These are phyloP conservation scores for Betula pendula DNA, from an alignment of 306 rosid genomes.

Conservation along the genomic window DNA sequence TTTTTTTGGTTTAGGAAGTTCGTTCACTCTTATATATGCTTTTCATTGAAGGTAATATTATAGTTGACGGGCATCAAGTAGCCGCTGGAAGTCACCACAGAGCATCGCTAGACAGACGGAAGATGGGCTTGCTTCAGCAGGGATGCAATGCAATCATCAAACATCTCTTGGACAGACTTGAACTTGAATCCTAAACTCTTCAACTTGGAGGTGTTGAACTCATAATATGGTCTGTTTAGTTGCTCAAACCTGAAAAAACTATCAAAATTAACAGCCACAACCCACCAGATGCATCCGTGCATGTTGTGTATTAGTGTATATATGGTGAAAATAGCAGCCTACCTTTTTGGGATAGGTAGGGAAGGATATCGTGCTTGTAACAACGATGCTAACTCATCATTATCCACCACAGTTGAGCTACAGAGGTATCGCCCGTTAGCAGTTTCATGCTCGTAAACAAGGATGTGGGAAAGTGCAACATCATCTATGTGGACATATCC, in stretches of 20 bases:
- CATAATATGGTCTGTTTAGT: constrained; percentile 51
- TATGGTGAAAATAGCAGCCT: not conserved
- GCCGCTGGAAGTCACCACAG: no score
- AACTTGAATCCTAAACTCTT: constrained; percentile 63
- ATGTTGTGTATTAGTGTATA: no score
- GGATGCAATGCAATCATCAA: constrained; percentile 75
- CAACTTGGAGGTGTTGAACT: constrained; percentile 53
- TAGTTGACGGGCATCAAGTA: not conserved
- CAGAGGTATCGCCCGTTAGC: constrained; percentile 74
- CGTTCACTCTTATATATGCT: not conserved
- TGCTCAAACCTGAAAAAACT: constrained; percentile 54
- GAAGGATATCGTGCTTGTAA: constrained; percentile 56
- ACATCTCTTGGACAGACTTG: constrained; percentile 68
- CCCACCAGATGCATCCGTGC: no score
- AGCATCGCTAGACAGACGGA: constrained; percentile 17
- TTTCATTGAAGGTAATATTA: not conserved
- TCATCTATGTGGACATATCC: constrained; percentile 87
- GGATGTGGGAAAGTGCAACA: constrained; percentile 67
- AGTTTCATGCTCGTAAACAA: constrained; percentile 51
- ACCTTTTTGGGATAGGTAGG: constrained; percentile 72
- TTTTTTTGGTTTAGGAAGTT: not conserved
- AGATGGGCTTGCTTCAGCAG: constrained; percentile 52
- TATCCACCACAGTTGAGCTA: constrained; percentile 54
- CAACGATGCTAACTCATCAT: constrained; percentile 46
- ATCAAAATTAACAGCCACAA: no score